These are phyloP conservation scores for Teunomyces barrocoloradensis DNA, from an alignment of 805 yeast genomes.

Conservation along the genomic window DNA sequence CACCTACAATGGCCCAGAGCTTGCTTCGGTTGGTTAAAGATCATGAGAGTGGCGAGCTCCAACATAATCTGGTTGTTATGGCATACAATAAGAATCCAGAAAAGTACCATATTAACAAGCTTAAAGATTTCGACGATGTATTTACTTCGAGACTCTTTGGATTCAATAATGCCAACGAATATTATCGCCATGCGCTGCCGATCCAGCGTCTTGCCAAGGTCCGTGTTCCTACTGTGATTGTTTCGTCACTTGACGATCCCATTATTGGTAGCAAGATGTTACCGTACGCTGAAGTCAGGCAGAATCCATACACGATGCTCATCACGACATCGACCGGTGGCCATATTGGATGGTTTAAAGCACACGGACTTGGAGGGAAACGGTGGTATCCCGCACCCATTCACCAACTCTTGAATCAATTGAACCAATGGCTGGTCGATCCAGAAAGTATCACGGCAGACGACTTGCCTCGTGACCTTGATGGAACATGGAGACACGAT, in stretches of 20 bases:
- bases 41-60: conserved; percentile 28
- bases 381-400: conserved; percentile 43
- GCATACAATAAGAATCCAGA: conserved; percentile 29
- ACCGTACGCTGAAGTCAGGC: conserved; percentile 47
- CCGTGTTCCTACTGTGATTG: conserved; percentile 59
- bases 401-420: conserved; percentile 30
- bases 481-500: conserved; percentile 34
- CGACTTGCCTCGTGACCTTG: conserved; percentile 28
- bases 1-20: conserved; percentile 43
- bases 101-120: conserved; percentile 29
- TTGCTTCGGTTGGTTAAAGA: conserved; percentile 29
- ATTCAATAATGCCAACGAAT: conserved; percentile 57
- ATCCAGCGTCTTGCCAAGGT: conserved; percentile 52
- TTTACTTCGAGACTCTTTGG: conserved; percentile 66
- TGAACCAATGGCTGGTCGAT: conserved; percentile 27
- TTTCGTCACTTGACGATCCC: conserved; percentile 68
- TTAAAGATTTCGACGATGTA: conserved; percentile 57
- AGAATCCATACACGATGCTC: conserved; percentile 59
- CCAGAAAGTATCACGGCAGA: conserved; percentile 9
- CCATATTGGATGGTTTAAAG: conserved; percentile 55
- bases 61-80: conserved; percentile 20
- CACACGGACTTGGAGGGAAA: conserved; percentile 13
- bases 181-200: conserved; percentile 67
- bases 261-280: conserved; percentile 52
- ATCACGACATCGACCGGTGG: conserved; percentile 68